These are phyloP conservation scores for Eustoma russellianum DNA, from an alignment of 257 asterid genomes.

Conservation along the genomic window DNA sequence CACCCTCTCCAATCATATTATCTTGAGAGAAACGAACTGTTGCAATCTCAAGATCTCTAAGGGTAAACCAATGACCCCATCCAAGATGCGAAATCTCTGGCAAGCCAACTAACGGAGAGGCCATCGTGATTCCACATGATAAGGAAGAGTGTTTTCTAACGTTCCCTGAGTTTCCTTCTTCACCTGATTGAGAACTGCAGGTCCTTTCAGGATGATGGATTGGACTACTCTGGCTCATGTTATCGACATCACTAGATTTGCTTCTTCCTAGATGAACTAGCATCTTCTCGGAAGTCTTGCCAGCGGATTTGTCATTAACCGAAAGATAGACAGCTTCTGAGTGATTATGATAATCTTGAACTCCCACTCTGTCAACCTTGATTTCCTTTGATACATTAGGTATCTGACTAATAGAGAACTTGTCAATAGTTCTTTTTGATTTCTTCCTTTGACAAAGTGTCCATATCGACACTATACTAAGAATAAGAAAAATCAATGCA, in stretches of 20 bases:
- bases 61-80: slow-evolving; percentile 99
- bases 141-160: slow-evolving; percentile 46
- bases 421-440: slow-evolving; percentile 45
- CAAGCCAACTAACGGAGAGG: slow-evolving; percentile 87
- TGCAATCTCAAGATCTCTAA: slow-evolving; percentile 83
- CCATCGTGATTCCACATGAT: slow-evolving; percentile 49
- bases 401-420: slow-evolving; percentile 45
- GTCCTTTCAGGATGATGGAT: slow-evolving; percentile 53
- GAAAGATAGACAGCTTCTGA: slow-evolving; percentile 40
- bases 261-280: slow-evolving; percentile 59
- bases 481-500: slow-evolving; percentile 59
- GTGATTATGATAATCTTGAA: slow-evolving; percentile 28
- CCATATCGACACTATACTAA: slow-evolving; percentile 71
- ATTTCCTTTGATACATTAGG: slow-evolving; percentile 81
- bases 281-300: slow-evolving; percentile 55
- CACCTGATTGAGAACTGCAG: slow-evolving; percentile 85
- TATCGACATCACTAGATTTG: slow-evolving; percentile 74
- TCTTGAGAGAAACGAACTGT: slow-evolving; percentile 67
- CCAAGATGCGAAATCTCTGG: slow-evolving; percentile 95
- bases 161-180: slow-evolving; percentile 76
- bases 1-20: slow-evolving; percentile 87
- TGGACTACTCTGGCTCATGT: slow-evolving; percentile 77
- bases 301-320: slow-evolving; percentile 55
- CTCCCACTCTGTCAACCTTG: slow-evolving; percentile 58
- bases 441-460: slow-evolving; percentile 54